Evolutionary conservation across 768 basidiomycete genomes (phyloP).

Genomic region (Leucosporidium creatinivorum): DNA sequence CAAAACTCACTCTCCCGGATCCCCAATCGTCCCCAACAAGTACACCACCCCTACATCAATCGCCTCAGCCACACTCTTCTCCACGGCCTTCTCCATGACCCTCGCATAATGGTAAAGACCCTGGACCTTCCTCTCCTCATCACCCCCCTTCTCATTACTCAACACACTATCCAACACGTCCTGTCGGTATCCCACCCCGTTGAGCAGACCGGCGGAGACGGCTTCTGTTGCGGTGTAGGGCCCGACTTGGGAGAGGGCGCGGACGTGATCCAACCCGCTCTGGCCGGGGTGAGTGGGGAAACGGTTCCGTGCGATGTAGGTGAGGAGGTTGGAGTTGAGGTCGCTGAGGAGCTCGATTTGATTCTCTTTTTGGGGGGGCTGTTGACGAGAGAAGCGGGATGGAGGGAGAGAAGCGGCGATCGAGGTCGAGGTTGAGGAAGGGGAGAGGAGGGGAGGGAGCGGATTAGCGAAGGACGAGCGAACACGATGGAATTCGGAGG

Average conservation of each 20-base stretch:
- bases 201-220: conserved; percentile 7
- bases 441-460: not conserved
- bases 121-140: conserved; percentile 19
- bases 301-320: conserved; percentile 33
- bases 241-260: conserved; percentile 18
- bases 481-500: too few relatives aligned
- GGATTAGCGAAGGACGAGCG: not conserved
- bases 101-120: conserved; percentile 37
- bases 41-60: conserved; percentile 38
- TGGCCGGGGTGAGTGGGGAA: conserved; percentile 4
- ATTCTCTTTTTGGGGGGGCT: conserved; percentile 35
- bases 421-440: not conserved
- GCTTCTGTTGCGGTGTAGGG: conserved; percentile 23
- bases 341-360: conserved; percentile 32
- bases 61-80: conserved; percentile 17
- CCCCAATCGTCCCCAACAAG: conserved; percentile 36
- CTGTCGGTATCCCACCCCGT: conserved; percentile 27
- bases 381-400: not conserved
- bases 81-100: conserved; percentile 27
- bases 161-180: conserved; percentile 27
- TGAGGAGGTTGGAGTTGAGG: conserved; percentile 36
- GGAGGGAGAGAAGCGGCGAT: not conserved
- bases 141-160: conserved; percentile 13
- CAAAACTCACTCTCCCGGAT: conserved; percentile 25
- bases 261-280: conserved; percentile 12